A percentile compares a stretch with the other conserved stretches of the same genome.
Evolutionary conservation across 2,329 filamentous ascomycete genomes (phyloP).

Genomic region (Apiospora hydei): DNA sequence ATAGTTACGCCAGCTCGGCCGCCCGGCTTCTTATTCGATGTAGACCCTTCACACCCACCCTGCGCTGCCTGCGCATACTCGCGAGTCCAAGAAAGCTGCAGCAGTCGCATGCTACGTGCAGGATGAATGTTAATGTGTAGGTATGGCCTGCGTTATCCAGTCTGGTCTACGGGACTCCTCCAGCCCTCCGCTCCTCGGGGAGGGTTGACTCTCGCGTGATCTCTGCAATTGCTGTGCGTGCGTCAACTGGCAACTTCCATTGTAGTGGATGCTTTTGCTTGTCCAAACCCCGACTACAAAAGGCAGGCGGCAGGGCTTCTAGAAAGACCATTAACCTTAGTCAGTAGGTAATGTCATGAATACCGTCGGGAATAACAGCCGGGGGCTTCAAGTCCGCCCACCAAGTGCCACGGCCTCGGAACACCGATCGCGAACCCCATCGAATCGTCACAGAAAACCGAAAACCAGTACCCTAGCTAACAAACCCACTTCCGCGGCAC

Average conservation of each 20-base stretch:
- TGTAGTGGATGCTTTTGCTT: neutral
- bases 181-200: neutral
- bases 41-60: neutral
- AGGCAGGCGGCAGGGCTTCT: neutral
- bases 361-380: neutral
- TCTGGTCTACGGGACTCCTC: neutral
- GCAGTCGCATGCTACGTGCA: neutral
- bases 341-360: neutral
- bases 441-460: neutral
- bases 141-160: neutral
- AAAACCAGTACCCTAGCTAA: neutral
- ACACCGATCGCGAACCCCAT: constrained; percentile 21
- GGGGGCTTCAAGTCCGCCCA: neutral
- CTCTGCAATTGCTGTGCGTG: constrained; percentile 2
- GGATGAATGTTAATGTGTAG: neutral
- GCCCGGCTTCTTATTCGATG: neutral
- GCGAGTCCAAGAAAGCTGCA: neutral
- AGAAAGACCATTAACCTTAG: neutral
- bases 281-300: neutral
- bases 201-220: neutral
- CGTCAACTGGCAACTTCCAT: neutral
- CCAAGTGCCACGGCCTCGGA: constrained; percentile 1
- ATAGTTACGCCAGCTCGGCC: constrained; percentile 1
- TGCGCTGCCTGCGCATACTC: neutral
- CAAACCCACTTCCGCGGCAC: neutral